Evolutionary conservation across 176 grass and related monocot species (phyloP), one percentile per base, ranked within the genome.

Genomic region (Chloris gayana): DNA sequence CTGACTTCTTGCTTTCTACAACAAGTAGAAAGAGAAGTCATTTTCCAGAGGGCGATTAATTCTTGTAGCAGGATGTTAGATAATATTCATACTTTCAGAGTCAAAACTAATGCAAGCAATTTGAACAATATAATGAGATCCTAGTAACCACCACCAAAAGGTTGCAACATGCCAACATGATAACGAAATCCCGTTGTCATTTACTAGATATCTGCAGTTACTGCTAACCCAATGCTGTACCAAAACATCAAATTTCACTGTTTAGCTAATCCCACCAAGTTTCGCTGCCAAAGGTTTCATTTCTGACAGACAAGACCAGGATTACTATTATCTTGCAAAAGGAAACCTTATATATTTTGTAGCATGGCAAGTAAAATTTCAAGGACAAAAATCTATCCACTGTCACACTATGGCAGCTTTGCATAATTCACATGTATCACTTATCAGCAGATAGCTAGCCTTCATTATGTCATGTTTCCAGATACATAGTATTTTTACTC

Each of bases 1-100:
- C 88, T 99, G 92, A 59, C 64, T 84, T 85, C 71, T 75, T 84
- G 82, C 64, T 88, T 85, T 99, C 97, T 99, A 78, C 38, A 64
- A 9, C 1, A 85, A 82, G n/a, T 60, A 32, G 7, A 32, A 42
- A 75, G 26, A 15, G 34, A 45, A 73, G 39, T 79, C 10, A 85
- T 74, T 78, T 79, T 61, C 5, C 26, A 75, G 19, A 74, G 65
- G 19, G 41, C 32, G 26, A 75, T 46, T 72, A 56, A 73, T 44
- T 46, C 31, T 33, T 21, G 5, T 30, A 83, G 57, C 25, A 33
- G 9, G 30, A 63, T 51, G 19, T 18, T 70, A 67, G 19, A 47
- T 18, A 64, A 78, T 42, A 76, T 62, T 47, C 50, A 53, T 3
- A 53, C 4, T 21, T 54, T 54, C 5, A 0, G 39, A 17, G 69